These are phyloP conservation scores for Lumnitzera littorea DNA, from an alignment of 345 rosid genomes.

Conservation along the genomic window DNA sequence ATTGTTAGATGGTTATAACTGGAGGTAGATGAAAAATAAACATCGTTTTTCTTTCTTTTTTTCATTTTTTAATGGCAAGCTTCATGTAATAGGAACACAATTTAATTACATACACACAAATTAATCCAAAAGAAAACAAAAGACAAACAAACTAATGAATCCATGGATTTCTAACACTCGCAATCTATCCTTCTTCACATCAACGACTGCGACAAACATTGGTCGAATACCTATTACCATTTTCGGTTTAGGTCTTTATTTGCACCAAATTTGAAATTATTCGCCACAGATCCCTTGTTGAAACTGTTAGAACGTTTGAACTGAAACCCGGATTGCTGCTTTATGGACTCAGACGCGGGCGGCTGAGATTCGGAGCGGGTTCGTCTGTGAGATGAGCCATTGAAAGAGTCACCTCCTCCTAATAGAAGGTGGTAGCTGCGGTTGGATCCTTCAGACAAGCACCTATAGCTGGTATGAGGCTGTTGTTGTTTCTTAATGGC, in stretches of 20 bases:
- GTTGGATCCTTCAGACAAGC: slow-evolving; percentile 35
- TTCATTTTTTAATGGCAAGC: no score
- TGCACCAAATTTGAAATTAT: background rate
- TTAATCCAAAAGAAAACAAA: background rate
- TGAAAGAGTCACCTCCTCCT: slow-evolving; percentile 22
- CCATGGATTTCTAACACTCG: background rate
- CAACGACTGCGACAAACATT: background rate
- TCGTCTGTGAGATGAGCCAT: slow-evolving; percentile 23
- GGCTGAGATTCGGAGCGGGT: background rate
- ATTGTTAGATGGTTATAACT: no score
- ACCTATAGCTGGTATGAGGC: slow-evolving; percentile 13
- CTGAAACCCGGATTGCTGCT: slow-evolving; percentile 1
- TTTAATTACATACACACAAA: no score
- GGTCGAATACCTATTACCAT: background rate
- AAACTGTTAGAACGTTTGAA: background rate
- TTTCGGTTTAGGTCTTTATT: no score
- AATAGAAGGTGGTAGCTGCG: slow-evolving; percentile 52
- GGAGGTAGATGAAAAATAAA: no score
- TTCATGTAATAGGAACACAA: no score
- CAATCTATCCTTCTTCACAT: background rate
- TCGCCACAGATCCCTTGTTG: slow-evolving; percentile 2
- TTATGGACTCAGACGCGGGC: background rate
- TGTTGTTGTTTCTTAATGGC: slow-evolving; percentile 32
- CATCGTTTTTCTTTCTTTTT: no score
- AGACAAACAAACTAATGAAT: background rate